These are phyloP conservation scores for Pythium guiyangense DNA, from an alignment of 352 stramenopile genomes.

Conservation along the genomic window DNA sequence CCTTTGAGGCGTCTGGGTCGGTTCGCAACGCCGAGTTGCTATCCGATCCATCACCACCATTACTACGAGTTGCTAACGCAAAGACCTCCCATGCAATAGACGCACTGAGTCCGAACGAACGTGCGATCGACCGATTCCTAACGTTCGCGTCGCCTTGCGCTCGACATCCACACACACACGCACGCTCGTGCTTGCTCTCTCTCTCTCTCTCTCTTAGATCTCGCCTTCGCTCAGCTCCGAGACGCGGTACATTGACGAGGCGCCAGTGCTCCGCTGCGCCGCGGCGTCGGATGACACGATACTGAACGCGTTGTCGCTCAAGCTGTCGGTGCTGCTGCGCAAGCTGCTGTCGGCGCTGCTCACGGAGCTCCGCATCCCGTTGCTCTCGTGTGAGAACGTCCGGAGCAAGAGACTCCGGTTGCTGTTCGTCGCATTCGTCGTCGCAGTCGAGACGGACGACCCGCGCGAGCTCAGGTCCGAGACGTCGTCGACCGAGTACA, in stretches of 20 bases:
- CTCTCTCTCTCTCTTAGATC: constrained; percentile 21
- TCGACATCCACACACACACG: no score
- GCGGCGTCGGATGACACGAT: constrained; percentile 13
- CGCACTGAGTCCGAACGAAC: no score
- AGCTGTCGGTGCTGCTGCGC: constrained; percentile 13
- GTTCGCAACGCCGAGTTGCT: no score
- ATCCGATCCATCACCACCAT: no score
- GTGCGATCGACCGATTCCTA: no score
- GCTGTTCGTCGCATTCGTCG: background rate
- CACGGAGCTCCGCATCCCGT: constrained; percentile 1
- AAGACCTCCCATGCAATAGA: no score
- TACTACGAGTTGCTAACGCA: no score
- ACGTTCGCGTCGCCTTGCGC: no score
- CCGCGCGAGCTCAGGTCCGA: constrained; percentile 14
- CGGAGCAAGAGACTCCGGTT: background rate
- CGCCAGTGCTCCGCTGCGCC: constrained; percentile 6
- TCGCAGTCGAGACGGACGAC: constrained; percentile 10
- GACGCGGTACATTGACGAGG: constrained; percentile 14
- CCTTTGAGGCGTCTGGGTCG: no score
- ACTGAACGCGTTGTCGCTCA: constrained; percentile 19
- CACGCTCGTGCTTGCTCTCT: no score
- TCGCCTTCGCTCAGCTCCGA: constrained; percentile 41
- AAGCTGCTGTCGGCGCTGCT: constrained; percentile 1
- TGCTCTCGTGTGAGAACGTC: constrained; percentile 12
- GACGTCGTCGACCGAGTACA: constrained; percentile 19